Base-by-base conservation (phyloP, 1,284 basidiomycete species). In the Moesziomyces aphidis region DNA sequence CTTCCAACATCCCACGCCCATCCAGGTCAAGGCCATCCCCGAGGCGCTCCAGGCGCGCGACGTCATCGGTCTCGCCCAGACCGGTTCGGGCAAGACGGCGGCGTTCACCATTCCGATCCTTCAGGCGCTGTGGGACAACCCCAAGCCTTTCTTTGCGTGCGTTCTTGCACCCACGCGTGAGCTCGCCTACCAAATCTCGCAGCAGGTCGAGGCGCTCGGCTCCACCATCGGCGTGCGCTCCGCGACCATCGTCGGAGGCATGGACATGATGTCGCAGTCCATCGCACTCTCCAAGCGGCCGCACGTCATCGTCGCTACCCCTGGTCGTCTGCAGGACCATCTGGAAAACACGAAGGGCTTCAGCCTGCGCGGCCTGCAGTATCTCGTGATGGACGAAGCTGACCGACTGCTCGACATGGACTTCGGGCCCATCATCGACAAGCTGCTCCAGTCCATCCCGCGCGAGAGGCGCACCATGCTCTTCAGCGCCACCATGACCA, bases 401-500 rank as follows among this genome's bases (percentile, higher is more conserved):
- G 97, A 99, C 87, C 89, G 97, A 61, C 86, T 99, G 50, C 88
- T 99, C 46, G 97, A 99, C 86, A 92, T 99, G 90, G 97, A 99
- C 85, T 99, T 99, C 81, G 95, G 95, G 21, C 92, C 93, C 42
- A 92, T 94, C 61, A 95, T 99, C 73, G 97, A 99, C 87, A 96
- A 95, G 87, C 94, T 99, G 70, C 88, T 99, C 48, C 97, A 97
- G 86, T 90, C 93, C 47, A 92, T 99, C 73, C 97, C 97, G 21
- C 93, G 91, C 81, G 95, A 99, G 81, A 90, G 97, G 22, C 93
- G 91, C 39, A 99, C 97, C 0, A 98, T 95, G 85, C 89, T 99
- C 1, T 99, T 97, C 88, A 97, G 95, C 17, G 97, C 97, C 1
- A 99, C 97, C n/a, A 99, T 99, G 95, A 97, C 96, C 3, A 97